These are phyloP conservation scores for Russula earlei DNA, from an alignment of 768 basidiomycete genomes.

Conservation along the genomic window DNA sequence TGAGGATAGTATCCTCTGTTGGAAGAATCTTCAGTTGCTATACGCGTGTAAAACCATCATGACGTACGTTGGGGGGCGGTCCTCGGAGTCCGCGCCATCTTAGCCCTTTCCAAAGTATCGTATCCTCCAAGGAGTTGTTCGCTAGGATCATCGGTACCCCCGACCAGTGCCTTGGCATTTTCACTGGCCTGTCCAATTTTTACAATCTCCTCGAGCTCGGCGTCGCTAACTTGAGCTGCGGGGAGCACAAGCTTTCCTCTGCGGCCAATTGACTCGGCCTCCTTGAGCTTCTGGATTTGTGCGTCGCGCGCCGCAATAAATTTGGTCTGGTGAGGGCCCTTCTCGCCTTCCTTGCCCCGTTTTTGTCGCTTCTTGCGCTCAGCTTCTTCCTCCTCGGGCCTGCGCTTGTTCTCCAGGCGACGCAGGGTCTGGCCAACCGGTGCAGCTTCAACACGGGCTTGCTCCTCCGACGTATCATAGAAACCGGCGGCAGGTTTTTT, in stretches of 20 bases:
- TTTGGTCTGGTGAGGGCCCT: slow-evolving; percentile 69
- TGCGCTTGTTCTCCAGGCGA: slow-evolving; percentile 92
- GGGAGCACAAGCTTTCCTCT: slow-evolving; percentile 80
- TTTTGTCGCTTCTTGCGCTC: slow-evolving; percentile 86
- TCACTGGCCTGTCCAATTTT: slow-evolving; percentile 95
- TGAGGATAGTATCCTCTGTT: slow-evolving; percentile 89
- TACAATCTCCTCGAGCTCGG: slow-evolving; percentile 93
- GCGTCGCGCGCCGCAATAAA: slow-evolving; percentile 96
- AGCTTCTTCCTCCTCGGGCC: slow-evolving; percentile 87
- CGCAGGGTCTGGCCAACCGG: slow-evolving; percentile 87
- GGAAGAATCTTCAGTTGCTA: slow-evolving; percentile 5
- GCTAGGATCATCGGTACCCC: slow-evolving; percentile 74
- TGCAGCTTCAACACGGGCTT: slow-evolving; percentile 75
- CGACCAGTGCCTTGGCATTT: slow-evolving; percentile 77
- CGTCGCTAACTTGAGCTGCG: slow-evolving; percentile 85
- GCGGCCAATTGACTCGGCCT: slow-evolving; percentile 90
- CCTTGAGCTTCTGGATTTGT: slow-evolving; percentile 95
- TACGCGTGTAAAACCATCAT: background rate
- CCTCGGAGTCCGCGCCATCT: slow-evolving; percentile 88
- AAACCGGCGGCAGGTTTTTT: slow-evolving; percentile 93
- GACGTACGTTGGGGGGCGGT: slow-evolving; percentile 80
- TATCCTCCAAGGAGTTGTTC: slow-evolving; percentile 87
- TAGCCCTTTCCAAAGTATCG: slow-evolving; percentile 77
- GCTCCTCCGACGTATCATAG: slow-evolving; percentile 93
- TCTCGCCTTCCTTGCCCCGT: slow-evolving; percentile 60